Evolutionary conservation across 495 filamentous ascomycete genomes (phyloP), one percentile per base, ranked within the genome.

Genomic region (Filosporella fistucella): DNA sequence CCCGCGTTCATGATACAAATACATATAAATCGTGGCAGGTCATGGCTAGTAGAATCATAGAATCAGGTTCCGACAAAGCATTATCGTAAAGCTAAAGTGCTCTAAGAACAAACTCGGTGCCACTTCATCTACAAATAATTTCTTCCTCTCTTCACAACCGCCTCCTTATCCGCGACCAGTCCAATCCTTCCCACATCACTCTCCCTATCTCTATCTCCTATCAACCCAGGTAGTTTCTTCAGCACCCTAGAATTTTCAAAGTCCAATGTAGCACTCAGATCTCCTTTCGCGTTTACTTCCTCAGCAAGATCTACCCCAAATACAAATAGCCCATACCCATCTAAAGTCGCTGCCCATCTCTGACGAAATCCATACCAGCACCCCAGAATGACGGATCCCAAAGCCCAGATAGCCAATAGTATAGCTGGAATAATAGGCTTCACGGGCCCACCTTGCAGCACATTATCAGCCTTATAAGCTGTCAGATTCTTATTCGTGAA

Each of bases 251-350:
- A n/a, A 4, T 40, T 23, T 20, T 40, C 36, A 20, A 4, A 18
- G 16, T 18, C 36, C 12, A 21, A 10, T 11, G 6, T 40, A 6
- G 36, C 36, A 11, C 36, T 23, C n/a, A 40, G 12, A 4, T 23
- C 7, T 5, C n/a, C n/a, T 21, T 23, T 14, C 7, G n/a, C 21
- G 10, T 29, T 33, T 1, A 29, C 1, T 16, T 32, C 14, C 10
- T 33, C 28, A 7, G 11, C 24, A 3, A 44, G 14, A 44, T 44
- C 41, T 10, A 33, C 24, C 5, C 41, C 41, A 30, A 44, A 44
- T 12, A 44, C 41, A 30, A 44, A 44, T 26, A 30, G 20, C 3
- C 41, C 17, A 28, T 30, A 32, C 17, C 41, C 41, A 32, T 44
- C 41, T 11, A 44, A 30, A 1, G 41, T 44, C 8, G 41, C 24